Base-by-base conservation (phyloP, 176 grass and related monocot species). In the Aegilops speltoides region DNA sequence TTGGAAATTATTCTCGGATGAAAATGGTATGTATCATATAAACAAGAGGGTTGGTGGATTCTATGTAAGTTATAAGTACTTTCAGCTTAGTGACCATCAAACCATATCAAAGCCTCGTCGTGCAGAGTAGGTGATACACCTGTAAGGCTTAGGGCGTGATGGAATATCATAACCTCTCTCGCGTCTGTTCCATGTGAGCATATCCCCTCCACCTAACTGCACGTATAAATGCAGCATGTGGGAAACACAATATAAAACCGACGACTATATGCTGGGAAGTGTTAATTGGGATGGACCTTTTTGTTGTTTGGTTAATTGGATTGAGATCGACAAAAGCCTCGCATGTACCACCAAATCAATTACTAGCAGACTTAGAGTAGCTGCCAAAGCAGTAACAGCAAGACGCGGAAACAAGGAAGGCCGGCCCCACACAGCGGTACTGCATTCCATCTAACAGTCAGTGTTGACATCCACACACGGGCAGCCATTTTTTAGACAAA, bases 61-160 rank as follows among this genome's bases (percentile, higher is more conserved):
- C 8, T 68, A 19, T 14, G 7, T 4, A 25, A 17, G 14, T 52
- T 52, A 19, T 3, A 20, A 57, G 52, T 20, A 57, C 19, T 57
- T 57, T 7, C 52, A 57, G 52, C 17, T 57, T 57, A 57, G 52
- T 57, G 19, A 57, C 52, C 52, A 20, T 8, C 17, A 57, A 57
- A 57, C 52, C 52, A 20, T 57, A 57, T 20, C 52, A 57, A 82
- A 24, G n/a, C 59, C 46, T 45, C 8, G 31, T 43, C 33, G 20
- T 73, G 31, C 38, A 24, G 15, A n/a, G 31, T 45, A 70, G 22
- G 88, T 86, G 88, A 84, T 86, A 83, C 79, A 89, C 59, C 68
- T 88, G 81, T 88, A 70, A 45, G 83, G 33, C 24, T 45, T 16
- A 46, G 19, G 23, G 17, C 14, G 71, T 38, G 80, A 70, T 86